Conservation (phyloP, 176 grass and related monocot species). For the Carex pumila region DNA sequence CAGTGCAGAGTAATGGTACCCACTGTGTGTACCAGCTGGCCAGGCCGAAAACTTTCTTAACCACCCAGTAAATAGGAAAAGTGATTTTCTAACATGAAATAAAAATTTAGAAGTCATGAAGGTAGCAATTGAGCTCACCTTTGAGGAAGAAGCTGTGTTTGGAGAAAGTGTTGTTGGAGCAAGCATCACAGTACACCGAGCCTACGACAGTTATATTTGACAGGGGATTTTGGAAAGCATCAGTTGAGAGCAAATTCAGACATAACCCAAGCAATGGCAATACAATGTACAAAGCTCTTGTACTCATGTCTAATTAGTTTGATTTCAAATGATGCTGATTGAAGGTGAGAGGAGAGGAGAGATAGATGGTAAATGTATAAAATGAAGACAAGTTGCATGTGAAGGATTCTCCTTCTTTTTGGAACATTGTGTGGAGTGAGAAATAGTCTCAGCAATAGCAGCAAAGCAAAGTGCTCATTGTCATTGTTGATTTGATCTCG, state of each 20-base stretch:
- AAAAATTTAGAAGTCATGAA: not conserved
- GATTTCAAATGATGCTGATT: slow-evolving; percentile 6
- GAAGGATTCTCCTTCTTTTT: slow-evolving; percentile 58
- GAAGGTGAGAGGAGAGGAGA: not conserved
- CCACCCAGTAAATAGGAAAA: too few species aligned
- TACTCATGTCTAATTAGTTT: slow-evolving; percentile 21
- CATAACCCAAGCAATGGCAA: slow-evolving; percentile 17
- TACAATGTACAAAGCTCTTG: slow-evolving; percentile 1
- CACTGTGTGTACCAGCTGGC: not conserved
- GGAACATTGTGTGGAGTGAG: slow-evolving; percentile 42
- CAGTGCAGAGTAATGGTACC: not conserved
- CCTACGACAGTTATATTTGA: slow-evolving; percentile 86
- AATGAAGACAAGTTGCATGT: slow-evolving; percentile 38
- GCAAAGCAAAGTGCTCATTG: not conserved
- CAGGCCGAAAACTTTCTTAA: too few species aligned
- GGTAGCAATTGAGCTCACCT: slow-evolving; percentile 31
- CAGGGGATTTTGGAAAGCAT: slow-evolving; percentile 36
- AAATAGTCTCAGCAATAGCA: slow-evolving; percentile 27
- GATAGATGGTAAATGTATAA: slow-evolving; percentile 9
- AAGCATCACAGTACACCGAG: slow-evolving; percentile 91
- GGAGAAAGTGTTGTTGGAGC: slow-evolving; percentile 93
- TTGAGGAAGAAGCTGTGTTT: slow-evolving; percentile 93
- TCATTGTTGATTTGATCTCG: not conserved
- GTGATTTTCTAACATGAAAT: not conserved
- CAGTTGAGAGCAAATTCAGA: slow-evolving; percentile 10